Conservation (phyloP, 441 rosid species). For the Cnidoscolus chayamansa region DNA sequence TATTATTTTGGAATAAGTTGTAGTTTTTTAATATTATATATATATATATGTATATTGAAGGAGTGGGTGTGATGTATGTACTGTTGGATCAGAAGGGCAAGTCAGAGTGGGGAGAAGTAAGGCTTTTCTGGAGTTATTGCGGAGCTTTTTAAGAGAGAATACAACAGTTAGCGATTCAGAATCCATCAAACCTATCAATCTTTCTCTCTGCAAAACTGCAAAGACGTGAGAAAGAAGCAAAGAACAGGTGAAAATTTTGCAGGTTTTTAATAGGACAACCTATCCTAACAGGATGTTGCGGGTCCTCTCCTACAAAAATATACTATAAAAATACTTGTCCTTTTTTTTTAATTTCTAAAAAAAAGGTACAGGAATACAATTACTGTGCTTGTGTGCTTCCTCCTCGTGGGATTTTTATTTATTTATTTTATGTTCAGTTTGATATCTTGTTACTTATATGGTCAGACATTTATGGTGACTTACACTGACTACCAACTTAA, state of each 20-base stretch:
- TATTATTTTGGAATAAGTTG: neutral
- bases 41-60: neutral
- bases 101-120: slow-evolving; percentile 8
- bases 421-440: too few relatives aligned
- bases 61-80: slow-evolving; percentile 14
- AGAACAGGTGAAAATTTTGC: slow-evolving; percentile 31
- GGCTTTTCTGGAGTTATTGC: slow-evolving; percentile 24
- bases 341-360: too few relatives aligned
- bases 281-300: slow-evolving; percentile 26
- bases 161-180: slow-evolving; percentile 41
- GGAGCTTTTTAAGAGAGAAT: slow-evolving; percentile 18
- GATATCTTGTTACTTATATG: too few relatives aligned
- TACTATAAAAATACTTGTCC: too few relatives aligned
- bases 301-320: slow-evolving; percentile 17
- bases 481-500: too few relatives aligned
- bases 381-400: too few relatives aligned
- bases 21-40: too few relatives aligned
- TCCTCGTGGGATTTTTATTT: too few relatives aligned
- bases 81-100: slow-evolving; percentile 25
- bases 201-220: slow-evolving; percentile 30
- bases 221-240: slow-evolving; percentile 74
- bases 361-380: too few relatives aligned
- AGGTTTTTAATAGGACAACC: slow-evolving; percentile 24
- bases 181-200: slow-evolving; percentile 44
- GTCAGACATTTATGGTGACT: too few relatives aligned